Percentiles rank a stretch among this genome's conserved stretches.
These are phyloP conservation scores for Arachnopeziza araneosa DNA, from an alignment of 2,329 filamentous ascomycete species.

Conservation along the genomic window DNA sequence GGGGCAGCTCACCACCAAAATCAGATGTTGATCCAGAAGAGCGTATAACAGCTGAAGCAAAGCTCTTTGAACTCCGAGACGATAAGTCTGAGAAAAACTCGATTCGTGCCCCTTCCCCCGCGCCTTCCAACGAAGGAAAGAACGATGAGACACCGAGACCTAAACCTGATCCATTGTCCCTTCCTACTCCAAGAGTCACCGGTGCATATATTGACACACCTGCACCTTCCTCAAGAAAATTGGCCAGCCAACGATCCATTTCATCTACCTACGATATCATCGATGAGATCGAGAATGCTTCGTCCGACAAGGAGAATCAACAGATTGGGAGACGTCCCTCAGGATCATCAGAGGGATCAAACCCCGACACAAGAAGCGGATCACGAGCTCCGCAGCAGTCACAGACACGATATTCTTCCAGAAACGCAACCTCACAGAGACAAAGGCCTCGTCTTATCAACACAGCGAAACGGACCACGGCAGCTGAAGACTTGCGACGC, in stretches of 20 bases:
- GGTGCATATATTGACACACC: conserved; percentile 32
- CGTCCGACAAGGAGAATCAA: no score
- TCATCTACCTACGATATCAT: no score
- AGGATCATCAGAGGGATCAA: conserved; percentile 1
- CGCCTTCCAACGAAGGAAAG: conserved; percentile 14
- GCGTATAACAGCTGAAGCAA: conserved; percentile 22
- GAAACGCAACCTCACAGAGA: background rate
- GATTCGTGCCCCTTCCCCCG: conserved; percentile 15
- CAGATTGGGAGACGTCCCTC: no score
- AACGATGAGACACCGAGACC: conserved; percentile 19
- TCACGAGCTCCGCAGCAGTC: no score
- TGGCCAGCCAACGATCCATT: background rate
- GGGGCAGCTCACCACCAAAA: conserved; percentile 8
- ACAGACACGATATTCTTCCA: background rate
- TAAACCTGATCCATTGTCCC: conserved; percentile 17
- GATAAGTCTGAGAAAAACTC: conserved; percentile 19
- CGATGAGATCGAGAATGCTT: no score
- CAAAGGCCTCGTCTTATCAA: conserved; percentile 18
- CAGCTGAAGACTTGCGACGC: conserved; percentile 23
- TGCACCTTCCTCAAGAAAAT: conserved; percentile 19
- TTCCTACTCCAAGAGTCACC: conserved; percentile 27
- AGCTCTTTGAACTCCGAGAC: conserved; percentile 25
- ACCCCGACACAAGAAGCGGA: background rate
- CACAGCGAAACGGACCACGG: conserved; percentile 18
- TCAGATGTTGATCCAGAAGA: conserved; percentile 25